Evolutionary conservation across 1,139 yeast species (phyloP), one percentile per base, ranked within the genome.

Genomic region (Sugiyamaella pinicola): DNA sequence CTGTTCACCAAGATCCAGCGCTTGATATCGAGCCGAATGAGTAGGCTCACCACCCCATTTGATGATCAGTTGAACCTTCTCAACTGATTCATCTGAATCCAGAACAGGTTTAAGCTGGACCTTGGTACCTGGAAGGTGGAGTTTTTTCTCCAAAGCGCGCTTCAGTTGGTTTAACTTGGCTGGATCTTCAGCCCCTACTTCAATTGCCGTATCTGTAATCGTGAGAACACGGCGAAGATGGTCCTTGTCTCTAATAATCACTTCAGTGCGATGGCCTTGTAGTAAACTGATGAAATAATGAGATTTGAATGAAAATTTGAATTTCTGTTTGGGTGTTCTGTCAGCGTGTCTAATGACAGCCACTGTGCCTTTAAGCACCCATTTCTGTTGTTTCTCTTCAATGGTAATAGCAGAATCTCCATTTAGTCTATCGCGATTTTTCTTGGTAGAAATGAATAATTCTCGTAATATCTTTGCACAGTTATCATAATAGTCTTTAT

Each of bases 41-140:
- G 99, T 95, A 8, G 99, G 97, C 69, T 95, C 99, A 60, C 99
- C 99, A 63, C 99, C 99, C 99, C 99, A 95, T 69, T 95, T 95
- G 63, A 93, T 76, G 58, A 93, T 95, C 58, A 95, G 83, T 70
- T 95, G 99, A 19, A 93, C 97, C 66, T 95, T 95, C 60, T 91
- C 98, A 17, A 93, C 95, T 8, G 57, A 59, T 15, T 57, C 55
- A 6, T 54, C 61, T 7, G 76, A 73, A 62, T 81, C 80, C 51
- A 90, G 69, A 4, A 95, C 83, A 0, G 99, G 99, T 68, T 95
- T 95, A 62, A 95, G 75, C 72, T 95, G 99, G 56, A 95, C 87
- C 65, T 95, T 95, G 0, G 99, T 95, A 5, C 99, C 99, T 0
- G 98, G 98, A 64, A 93, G 84, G 49, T 81, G 76, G 77, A 91